Evolutionary conservation across 345 rosid genomes (phyloP).

Genomic region (Citrus trifoliata): DNA sequence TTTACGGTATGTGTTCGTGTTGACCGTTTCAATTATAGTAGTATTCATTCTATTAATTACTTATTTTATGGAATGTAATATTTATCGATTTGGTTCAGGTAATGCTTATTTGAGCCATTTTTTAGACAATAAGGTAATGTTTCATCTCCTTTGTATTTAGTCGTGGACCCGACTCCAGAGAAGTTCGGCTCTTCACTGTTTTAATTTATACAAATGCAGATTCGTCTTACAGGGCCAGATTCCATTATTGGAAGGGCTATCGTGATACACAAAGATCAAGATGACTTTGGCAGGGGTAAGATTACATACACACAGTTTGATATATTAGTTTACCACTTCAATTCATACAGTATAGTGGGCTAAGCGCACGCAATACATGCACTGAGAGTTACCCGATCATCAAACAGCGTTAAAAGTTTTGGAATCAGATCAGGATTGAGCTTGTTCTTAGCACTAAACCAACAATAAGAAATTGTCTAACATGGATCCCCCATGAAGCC

Average conservation of each 20-base stretch:
- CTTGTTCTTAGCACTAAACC: no score
- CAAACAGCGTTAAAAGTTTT: no score
- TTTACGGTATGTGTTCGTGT: slow-evolving; percentile 46
- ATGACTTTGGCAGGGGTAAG: slow-evolving; percentile 68
- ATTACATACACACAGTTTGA: background rate
- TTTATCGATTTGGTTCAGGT: slow-evolving; percentile 40
- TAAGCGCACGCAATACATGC: no score
- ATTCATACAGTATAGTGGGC: background rate
- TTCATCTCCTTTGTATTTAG: background rate
- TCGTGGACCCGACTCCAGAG: background rate
- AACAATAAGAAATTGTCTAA: no score
- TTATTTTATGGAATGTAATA: background rate
- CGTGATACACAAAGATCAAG: slow-evolving; percentile 84
- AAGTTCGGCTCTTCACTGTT: background rate
- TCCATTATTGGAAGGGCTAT: slow-evolving; percentile 90
- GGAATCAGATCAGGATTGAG: no score
- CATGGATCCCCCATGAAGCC: no score
- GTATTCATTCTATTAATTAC: background rate
- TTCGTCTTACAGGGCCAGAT: slow-evolving; percentile 75
- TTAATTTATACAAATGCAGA: slow-evolving; percentile 28
- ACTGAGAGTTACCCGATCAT: no score
- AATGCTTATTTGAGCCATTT: slow-evolving; percentile 50
- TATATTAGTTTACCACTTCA: background rate
- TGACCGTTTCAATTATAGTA: background rate
- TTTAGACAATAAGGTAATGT: slow-evolving; percentile 51